Base-by-base conservation (phyloP, 139 green algal genomes). In the Volvox africanus region DNA sequence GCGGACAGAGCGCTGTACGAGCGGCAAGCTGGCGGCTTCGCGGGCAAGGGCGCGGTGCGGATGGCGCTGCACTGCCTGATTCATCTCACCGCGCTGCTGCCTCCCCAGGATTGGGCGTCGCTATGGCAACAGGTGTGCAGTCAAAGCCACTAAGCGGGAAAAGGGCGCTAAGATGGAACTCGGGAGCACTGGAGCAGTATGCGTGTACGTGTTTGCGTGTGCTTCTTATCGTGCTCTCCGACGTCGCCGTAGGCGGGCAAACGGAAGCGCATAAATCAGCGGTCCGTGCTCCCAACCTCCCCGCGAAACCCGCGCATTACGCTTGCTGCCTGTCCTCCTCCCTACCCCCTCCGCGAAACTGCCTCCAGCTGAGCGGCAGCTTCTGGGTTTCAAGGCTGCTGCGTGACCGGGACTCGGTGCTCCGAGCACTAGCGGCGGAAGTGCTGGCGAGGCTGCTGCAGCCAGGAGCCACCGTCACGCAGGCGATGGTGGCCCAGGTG, bases 331-430 rank as follows among this genome's bases (percentile, higher is more conserved):
- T n/a, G n/a, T 55, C 44, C 9, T 55, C 44, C 44, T 55, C 44
- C 44, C 44, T 55, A 14, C 44, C 44, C 5, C 44, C 44, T 55
- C 44, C 5, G 44, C 44, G 44, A 5, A 55, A 55, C 9, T 9
- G 44, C 44, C 44, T 36, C 61, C 91, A 95, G 92, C 77, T 93
- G 32, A 94, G 93, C 30, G 92, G 92, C 24, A 94, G 89, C 37
- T 94, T 89, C 88, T 95, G 93, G 93, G 36, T 94, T 61, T 92
- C 90, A 0, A 80, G 93, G 24, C 86, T 95, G 78, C 35, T 87
- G 30, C 75, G 91, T 0, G 91, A 94, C 80, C 69, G 88, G 3
- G 92, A 95, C 84, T 30, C 81, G 18, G 24, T 67, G 44, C 85
- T 94, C 28, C 84, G 86, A 1, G 82, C 85, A 0, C 61, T 86